Evolutionary conservation across 441 rosid species (phyloP).

Genomic region (Rhodomyrtus psidioides): DNA sequence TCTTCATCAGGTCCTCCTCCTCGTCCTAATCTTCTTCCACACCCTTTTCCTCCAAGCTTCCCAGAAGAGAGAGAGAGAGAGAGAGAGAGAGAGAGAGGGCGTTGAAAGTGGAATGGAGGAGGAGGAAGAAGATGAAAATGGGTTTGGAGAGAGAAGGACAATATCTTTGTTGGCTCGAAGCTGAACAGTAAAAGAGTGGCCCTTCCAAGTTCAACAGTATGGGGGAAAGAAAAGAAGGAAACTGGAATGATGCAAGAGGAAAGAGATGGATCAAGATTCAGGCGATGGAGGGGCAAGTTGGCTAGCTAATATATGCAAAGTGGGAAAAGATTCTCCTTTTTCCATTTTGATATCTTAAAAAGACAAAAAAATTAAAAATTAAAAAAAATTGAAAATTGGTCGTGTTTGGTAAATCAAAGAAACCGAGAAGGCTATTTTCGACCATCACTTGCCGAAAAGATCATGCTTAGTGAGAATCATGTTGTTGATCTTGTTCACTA

Average conservation of each 20-base stretch:
- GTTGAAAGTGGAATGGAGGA: background rate
- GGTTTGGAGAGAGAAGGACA: background rate
- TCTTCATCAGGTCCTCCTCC: constrained; percentile 46
- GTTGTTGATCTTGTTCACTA: background rate
- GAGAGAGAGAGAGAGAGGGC: background rate
- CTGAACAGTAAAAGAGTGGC: background rate
- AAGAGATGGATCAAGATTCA: background rate
- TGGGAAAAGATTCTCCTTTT: background rate
- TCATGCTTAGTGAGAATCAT: background rate
- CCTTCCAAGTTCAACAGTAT: background rate
- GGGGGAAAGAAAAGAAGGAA: background rate
- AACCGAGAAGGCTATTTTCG: background rate
- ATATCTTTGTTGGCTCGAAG: background rate
- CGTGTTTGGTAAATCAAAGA: background rate
- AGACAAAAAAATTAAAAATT: background rate
- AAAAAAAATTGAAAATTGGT: background rate
- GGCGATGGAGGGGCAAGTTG: background rate
- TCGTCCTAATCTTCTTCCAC: background rate
- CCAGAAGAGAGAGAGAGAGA: background rate
- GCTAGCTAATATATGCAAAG: background rate
- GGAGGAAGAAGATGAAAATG: background rate
- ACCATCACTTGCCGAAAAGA: background rate
- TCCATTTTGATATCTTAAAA: background rate
- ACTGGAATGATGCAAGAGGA: background rate
- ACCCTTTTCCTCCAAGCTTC: background rate